Evolutionary conservation across 768 basidiomycete species (phyloP), one percentile per base, ranked within the genome.

Genomic region (Tulasnella calospora): DNA sequence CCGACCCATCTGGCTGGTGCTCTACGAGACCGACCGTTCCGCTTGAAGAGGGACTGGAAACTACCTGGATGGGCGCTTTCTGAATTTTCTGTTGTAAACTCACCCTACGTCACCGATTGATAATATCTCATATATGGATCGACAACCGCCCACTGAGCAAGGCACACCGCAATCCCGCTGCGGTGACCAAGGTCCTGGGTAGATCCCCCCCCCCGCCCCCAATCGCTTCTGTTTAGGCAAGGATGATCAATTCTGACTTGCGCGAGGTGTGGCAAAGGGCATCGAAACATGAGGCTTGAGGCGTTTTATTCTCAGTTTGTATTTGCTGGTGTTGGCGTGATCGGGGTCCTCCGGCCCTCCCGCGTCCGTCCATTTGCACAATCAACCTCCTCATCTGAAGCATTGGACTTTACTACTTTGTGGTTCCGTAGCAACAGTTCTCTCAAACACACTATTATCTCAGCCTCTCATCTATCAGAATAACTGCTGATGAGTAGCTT

Each of bases 1-100:
- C 13, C 75, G 75, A 33, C 75, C 75, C 27, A 57, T 55, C 36
- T 76, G 75, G 75, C 75, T 76, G 51, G 55, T 76, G 38, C 15
- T 76, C 30, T 76, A 76, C 41, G 51, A 74, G 17, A 10, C 61
- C 30, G 33, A 67, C 4, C 30, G 7, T 23, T 13, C 61, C 5
- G 30, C 30, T 33, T 67, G 13, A 33, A 35, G 30, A 35, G 3
- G 13, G 12, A 13, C 9, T 2, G 27, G 61, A 35, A 35, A 15
- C 27, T 5, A 7, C 61, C 27, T 67, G 27, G 12, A 67, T 30
- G 61, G 51, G 51, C 51, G 51, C 51, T 51, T 51, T n/a, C 23
- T 23, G 21, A n/a, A 0, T 51, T n/a, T 51, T 23, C 3, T n/a
- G 51, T 51, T 51, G 51, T 51, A 51, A 51, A 44, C 15, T 44